Evolutionary conservation across 2,329 filamentous ascomycete species (phyloP).

Genomic region (Aspergillus pseudotamarii): DNA sequence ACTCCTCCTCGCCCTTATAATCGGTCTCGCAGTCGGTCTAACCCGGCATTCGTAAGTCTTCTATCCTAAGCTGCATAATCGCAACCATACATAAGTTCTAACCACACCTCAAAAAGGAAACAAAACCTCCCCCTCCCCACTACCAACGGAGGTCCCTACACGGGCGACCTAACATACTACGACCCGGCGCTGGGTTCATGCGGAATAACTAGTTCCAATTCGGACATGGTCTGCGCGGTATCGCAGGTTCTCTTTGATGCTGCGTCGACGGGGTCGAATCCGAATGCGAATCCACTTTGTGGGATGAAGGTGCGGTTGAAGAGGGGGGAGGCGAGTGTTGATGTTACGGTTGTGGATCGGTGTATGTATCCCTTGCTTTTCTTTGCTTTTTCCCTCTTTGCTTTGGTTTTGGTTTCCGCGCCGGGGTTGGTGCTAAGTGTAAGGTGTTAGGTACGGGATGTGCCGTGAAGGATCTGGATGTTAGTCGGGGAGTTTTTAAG

Average conservation of each 20-base stretch:
- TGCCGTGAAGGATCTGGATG: conserved; percentile 52
- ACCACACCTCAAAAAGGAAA: not conserved
- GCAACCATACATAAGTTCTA: not conserved
- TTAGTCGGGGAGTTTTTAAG: conserved; percentile 52
- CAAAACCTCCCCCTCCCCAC: conserved; percentile 29
- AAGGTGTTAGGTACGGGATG: conserved; percentile 48
- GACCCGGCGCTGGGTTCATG: conserved; percentile 69
- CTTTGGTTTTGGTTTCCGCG: not conserved
- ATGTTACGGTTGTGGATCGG: conserved; percentile 69
- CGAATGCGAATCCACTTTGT: conserved; percentile 70
- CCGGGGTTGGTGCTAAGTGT: conserved; percentile 13
- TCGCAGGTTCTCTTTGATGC: conserved; percentile 70
- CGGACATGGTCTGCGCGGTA: conserved; percentile 67
- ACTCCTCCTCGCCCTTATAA: conserved; percentile 22
- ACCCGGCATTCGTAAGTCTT: conserved; percentile 22
- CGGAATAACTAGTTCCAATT: conserved; percentile 57
- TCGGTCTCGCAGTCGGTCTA: conserved; percentile 27
- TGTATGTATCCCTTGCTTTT: conserved; percentile 45
- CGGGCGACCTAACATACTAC: conserved; percentile 72
- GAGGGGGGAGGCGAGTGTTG: conserved; percentile 57
- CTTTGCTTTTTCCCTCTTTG: not conserved
- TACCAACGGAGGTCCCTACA: conserved; percentile 52
- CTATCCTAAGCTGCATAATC: not conserved
- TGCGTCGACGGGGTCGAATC: conserved; percentile 53
- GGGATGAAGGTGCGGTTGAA: conserved; percentile 66